Evolutionary conservation across 2,329 filamentous ascomycete species (phyloP).

Genomic region (Fusarium sarcochroum): DNA sequence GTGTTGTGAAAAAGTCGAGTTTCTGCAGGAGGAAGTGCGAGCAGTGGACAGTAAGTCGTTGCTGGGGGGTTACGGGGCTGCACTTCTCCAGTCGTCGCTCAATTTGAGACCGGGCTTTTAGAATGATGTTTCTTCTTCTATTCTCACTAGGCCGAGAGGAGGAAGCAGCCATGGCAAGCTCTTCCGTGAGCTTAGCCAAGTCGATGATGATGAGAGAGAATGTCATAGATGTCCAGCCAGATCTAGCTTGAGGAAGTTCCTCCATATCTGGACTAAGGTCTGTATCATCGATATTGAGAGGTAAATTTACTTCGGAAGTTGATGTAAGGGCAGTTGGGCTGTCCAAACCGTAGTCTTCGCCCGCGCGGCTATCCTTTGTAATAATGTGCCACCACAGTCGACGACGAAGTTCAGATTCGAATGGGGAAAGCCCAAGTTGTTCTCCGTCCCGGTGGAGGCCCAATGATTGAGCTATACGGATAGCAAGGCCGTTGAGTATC

Average conservation of each 20-base stretch:
- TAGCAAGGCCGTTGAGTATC: constrained; percentile 3
- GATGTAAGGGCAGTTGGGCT: not conserved
- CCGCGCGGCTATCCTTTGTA: constrained; percentile 6
- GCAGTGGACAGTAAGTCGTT: constrained; percentile 2
- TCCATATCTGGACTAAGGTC: not conserved
- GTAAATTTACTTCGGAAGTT: not conserved
- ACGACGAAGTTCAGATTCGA: constrained; percentile 12
- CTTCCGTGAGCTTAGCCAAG: not conserved
- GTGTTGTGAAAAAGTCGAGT: constrained; percentile 4
- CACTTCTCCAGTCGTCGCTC: not conserved
- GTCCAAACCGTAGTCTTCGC: constrained; percentile 11
- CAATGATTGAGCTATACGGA: constrained; percentile 2
- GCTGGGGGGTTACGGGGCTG: not conserved
- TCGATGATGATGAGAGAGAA: constrained; percentile 1
- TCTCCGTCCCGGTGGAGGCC: not conserved
- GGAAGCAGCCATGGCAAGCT: not conserved
- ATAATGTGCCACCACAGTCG: constrained; percentile 24
- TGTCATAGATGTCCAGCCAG: not conserved
- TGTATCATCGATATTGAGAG: constrained; percentile 1
- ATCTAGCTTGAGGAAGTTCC: not conserved
- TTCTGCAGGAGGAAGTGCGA: not conserved
- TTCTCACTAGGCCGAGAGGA: not conserved
- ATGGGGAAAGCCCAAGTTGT: not conserved
- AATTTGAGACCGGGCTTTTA: not conserved
- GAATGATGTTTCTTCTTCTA: not conserved